phyloP scores from a whole-genome alignment of 148 eudicot genomes.

The Linanthus parryae region DNA sequence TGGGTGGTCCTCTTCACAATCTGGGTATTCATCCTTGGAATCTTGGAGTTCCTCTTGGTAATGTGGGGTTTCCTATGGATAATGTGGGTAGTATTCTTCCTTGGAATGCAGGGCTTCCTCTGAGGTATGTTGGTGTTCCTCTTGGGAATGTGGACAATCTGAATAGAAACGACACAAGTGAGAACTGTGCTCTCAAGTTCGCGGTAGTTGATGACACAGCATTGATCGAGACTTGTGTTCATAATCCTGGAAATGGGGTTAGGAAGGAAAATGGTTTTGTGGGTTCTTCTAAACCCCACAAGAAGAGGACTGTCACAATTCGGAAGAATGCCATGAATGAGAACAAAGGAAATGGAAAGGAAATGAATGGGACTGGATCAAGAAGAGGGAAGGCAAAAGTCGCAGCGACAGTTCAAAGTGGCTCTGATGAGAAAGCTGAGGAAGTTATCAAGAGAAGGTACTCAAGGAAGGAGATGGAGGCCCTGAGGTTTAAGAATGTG shows the following conservation, averaged over 20 bases:
- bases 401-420: slow-evolving; percentile 1
- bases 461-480: slow-evolving; percentile 33
- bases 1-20: too few relatives aligned
- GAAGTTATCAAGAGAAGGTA: slow-evolving; percentile 18
- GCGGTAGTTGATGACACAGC: slow-evolving; percentile 39
- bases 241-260: background rate
- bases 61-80: too few relatives aligned
- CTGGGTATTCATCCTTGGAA: too few relatives aligned
- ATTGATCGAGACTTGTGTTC: too few relatives aligned
- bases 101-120: too few relatives aligned
- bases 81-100: too few relatives aligned
- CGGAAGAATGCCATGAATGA: background rate
- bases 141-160: background rate
- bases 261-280: slow-evolving; percentile 8
- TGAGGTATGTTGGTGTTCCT: too few relatives aligned
- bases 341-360: slow-evolving; percentile 2
- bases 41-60: too few relatives aligned
- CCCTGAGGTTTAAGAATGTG: slow-evolving; percentile 28
- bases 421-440: slow-evolving; percentile 12
- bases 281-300: background rate
- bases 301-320: too few relatives aligned
- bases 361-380: slow-evolving; percentile 15
- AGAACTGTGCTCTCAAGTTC: slow-evolving; percentile 18
- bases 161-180: background rate
- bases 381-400: slow-evolving; percentile 14